Percentiles rank a stretch among this genome's conserved stretches.
phyloP scores from a whole-genome alignment of 192 early-diverging fungal genomes.

The Backusella circina region DNA sequence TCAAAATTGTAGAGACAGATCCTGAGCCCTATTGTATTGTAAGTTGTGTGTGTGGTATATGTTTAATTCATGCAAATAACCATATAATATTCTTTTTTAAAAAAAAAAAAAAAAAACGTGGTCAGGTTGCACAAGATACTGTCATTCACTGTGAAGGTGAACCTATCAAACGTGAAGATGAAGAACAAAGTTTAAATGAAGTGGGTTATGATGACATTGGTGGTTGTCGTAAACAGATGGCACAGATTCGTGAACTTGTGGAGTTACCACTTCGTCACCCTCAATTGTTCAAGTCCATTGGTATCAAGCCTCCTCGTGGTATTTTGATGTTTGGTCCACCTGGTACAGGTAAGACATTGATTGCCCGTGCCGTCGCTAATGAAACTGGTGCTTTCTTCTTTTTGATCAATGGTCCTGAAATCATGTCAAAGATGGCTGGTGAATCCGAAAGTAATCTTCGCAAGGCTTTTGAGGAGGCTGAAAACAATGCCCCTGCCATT shows the following conservation, averaged over 20 bases:
- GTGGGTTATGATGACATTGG: slow-evolving; percentile 99
- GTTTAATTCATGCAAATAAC: neutral
- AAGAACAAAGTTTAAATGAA: slow-evolving; percentile 87
- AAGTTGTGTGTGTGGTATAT: slow-evolving; percentile 33
- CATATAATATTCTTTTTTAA: neutral
- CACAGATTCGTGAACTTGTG: slow-evolving; percentile 98
- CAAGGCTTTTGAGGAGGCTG: slow-evolving; percentile 98
- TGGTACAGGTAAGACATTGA: slow-evolving; percentile 98
- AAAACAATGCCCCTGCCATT: slow-evolving; percentile 95
- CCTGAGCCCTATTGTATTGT: slow-evolving; percentile 96
- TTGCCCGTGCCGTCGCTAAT: slow-evolving; percentile 98
- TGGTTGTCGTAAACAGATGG: slow-evolving; percentile 97
- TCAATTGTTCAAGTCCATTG: slow-evolving; percentile 98
- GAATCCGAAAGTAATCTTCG: slow-evolving; percentile 97
- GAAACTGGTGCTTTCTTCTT: slow-evolving; percentile 99
- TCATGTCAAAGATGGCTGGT: slow-evolving; percentile 99
- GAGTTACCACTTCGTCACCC: slow-evolving; percentile 97
- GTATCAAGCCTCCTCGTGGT: slow-evolving; percentile 98
- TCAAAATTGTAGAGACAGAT: slow-evolving; percentile 96
- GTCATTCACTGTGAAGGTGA: slow-evolving; percentile 99
- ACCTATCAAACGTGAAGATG: slow-evolving; percentile 98
- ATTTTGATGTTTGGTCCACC: slow-evolving; percentile 98
- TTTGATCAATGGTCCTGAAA: slow-evolving; percentile 98
- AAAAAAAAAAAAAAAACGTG: neutral
- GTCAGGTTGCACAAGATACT: slow-evolving; percentile 93